Conservation (phyloP, 169 alveolate genomes). For the Besnoitia besnoiti region DNA sequence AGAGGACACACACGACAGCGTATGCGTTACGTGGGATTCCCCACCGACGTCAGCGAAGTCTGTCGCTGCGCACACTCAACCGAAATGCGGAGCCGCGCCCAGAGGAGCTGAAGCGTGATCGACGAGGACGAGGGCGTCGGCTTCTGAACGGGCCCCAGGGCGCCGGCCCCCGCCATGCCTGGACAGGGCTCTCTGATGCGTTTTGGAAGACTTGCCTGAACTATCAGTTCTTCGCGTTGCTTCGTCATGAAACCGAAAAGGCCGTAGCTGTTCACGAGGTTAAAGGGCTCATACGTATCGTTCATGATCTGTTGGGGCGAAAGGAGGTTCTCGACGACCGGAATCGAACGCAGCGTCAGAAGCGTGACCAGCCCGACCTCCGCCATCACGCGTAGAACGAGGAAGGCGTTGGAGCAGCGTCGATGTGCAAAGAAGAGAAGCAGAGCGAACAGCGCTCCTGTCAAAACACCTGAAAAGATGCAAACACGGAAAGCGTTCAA, state of each 20-base stretch:
- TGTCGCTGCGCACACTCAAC: too few species aligned
- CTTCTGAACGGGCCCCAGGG: too few species aligned
- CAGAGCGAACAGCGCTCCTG: background rate
- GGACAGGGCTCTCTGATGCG: too few species aligned
- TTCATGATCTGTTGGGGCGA: conserved; percentile 44
- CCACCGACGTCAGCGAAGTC: too few species aligned
- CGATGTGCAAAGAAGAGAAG: background rate
- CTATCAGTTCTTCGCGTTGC: background rate
- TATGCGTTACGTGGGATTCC: too few species aligned
- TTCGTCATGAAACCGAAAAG: conserved; percentile 52
- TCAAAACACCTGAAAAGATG: background rate
- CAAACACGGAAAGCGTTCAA: background rate
- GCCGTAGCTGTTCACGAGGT: conserved; percentile 63
- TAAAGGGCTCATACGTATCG: conserved; percentile 50
- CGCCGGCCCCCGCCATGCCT: too few species aligned
- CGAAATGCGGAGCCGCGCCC: too few species aligned
- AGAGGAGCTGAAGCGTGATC: too few species aligned
- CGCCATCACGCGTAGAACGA: background rate
- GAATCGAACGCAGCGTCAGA: conserved; percentile 31
- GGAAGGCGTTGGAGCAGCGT: background rate
- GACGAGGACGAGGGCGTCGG: too few species aligned
- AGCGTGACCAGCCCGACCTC: conserved; percentile 42
- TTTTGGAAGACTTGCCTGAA: background rate
- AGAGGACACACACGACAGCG: too few species aligned
- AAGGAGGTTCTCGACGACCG: conserved; percentile 58